Percentiles rank a stretch among this genome's conserved stretches.
Evolutionary conservation across 2,329 filamentous ascomycete genomes (phyloP).

Genomic region (Exophiala bonariae): DNA sequence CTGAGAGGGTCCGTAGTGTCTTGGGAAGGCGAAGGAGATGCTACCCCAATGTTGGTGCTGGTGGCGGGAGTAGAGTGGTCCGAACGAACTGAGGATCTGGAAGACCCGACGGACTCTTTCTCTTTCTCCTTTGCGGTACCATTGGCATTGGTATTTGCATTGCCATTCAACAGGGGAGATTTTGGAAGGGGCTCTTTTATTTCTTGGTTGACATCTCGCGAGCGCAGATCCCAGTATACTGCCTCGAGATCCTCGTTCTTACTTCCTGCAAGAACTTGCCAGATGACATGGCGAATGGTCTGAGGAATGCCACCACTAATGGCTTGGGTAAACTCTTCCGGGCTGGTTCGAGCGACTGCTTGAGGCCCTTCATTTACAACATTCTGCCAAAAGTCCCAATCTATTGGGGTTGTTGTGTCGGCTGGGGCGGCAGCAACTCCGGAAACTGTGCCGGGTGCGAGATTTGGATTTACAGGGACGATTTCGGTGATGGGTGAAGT

Average conservation of each 20-base stretch:
- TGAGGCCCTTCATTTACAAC: conserved; percentile 93
- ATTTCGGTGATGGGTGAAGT: conserved; percentile 51
- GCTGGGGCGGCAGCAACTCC: conserved; percentile 71
- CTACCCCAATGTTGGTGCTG: conserved; percentile 55
- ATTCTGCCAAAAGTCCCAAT: conserved; percentile 97
- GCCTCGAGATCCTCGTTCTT: conserved; percentile 87
- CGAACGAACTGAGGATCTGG: conserved; percentile 81
- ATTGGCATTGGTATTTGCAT: conserved; percentile 45
- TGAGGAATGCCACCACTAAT: conserved; percentile 93
- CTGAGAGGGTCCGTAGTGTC: conserved; percentile 62
- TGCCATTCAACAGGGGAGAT: conserved; percentile 35
- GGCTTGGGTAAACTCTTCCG: conserved; percentile 84
- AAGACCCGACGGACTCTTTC: conserved; percentile 70
- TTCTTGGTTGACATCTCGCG: conserved; percentile 79
- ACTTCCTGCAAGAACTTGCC: conserved; percentile 95
- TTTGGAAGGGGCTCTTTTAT: conserved; percentile 46
- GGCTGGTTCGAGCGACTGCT: conserved; percentile 81
- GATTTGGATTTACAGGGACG: conserved; percentile 63
- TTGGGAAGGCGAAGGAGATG: conserved; percentile 57
- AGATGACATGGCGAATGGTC: conserved; percentile 95
- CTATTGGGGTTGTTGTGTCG: conserved; percentile 71
- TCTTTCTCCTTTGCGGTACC: conserved; percentile 62
- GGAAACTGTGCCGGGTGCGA: conserved; percentile 82
- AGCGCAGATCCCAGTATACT: conserved; percentile 80
- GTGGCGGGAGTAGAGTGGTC: conserved; percentile 66